Percentiles rank a stretch among this genome's conserved stretches.
phyloP scores from a whole-genome alignment of 2,329 filamentous ascomycete species.

The Diaporthe citrichinensis region DNA sequence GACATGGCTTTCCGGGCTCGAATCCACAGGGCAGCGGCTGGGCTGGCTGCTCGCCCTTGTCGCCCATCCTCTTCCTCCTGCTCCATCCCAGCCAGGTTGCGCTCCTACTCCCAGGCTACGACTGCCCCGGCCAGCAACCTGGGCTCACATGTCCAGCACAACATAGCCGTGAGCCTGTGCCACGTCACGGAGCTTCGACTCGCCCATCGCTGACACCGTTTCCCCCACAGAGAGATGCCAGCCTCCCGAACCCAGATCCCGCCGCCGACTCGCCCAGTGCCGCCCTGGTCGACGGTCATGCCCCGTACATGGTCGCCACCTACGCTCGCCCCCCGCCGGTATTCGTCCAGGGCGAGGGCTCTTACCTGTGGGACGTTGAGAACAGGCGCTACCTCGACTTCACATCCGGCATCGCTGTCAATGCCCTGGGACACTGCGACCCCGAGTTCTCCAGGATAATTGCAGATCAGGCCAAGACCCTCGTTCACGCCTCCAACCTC shows the following conservation, averaged over 20 bases:
- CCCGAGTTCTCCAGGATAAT: conserved; percentile 81
- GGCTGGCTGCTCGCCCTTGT: conserved; percentile 38
- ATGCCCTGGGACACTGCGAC: conserved; percentile 91
- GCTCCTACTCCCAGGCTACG: conserved; percentile 53
- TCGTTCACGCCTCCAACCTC: conserved; percentile 94
- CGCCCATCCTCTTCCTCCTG: conserved; percentile 17
- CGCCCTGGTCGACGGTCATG: conserved; percentile 80
- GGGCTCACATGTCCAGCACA: conserved; percentile 51
- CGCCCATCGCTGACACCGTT: conserved; percentile 24
- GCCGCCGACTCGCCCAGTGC: conserved; percentile 80
- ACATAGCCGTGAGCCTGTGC: conserved; percentile 50
- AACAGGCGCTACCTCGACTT: conserved; percentile 93
- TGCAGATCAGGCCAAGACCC: conserved; percentile 81
- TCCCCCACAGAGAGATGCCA: conserved; percentile 49
- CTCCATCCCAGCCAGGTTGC: conserved; percentile 38
- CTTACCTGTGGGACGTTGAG: conserved; percentile 91
- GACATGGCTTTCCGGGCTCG: conserved; percentile 41
- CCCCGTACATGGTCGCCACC: conserved; percentile 94
- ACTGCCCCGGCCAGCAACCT: conserved; percentile 53
- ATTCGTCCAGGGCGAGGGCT: conserved; percentile 89
- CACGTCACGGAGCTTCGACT: conserved; percentile 14
- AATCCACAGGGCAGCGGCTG: conserved; percentile 35
- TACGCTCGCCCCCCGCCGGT: conserved; percentile 92
- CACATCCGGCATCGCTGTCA: conserved; percentile 96
- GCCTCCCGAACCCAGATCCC: conserved; percentile 78